Percentiles rank a stretch among this genome's conserved stretches.
phyloP scores from a whole-genome alignment of 257 asterid species.

The Cinchona pubescens region DNA sequence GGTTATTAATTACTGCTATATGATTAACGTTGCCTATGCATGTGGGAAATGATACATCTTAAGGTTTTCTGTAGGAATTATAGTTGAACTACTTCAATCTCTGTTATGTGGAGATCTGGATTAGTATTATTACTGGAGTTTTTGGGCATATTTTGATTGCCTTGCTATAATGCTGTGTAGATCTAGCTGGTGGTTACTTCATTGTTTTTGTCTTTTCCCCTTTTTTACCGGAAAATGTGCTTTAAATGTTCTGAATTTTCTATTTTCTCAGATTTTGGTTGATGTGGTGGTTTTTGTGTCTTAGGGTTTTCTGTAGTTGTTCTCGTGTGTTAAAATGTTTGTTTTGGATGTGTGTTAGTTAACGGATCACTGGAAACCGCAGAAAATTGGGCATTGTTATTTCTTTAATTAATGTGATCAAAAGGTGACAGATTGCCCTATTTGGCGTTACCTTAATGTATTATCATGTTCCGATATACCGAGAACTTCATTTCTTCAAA shows the following conservation, averaged over 20 bases:
- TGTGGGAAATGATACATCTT: slow-evolving; percentile 9
- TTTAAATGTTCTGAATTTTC: neutral
- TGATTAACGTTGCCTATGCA: neutral
- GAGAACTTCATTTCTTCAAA: too few relatives aligned
- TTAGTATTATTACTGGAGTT: slow-evolving; percentile 12
- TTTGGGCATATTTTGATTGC: slow-evolving; percentile 6
- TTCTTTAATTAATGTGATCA: neutral
- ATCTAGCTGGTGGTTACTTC: neutral
- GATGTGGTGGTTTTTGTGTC: neutral
- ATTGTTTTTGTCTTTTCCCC: neutral
- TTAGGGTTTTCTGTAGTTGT: neutral
- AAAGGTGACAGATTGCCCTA: neutral
- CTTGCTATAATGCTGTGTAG: slow-evolving; percentile 3
- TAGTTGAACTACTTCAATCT: slow-evolving; percentile 1
- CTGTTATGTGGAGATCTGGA: slow-evolving; percentile 5
- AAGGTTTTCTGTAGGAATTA: slow-evolving; percentile 1
- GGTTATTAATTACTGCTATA: neutral
- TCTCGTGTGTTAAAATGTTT: neutral
- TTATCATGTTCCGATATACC: too few relatives aligned
- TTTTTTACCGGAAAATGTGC: neutral
- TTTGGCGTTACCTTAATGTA: neutral
- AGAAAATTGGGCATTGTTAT: neutral
- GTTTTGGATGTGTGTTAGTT: neutral
- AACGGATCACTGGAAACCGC: neutral
- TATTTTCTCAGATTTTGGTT: neutral